Conservation (phyloP, 805 yeast species). For the Clavispora phyllophila region DNA sequence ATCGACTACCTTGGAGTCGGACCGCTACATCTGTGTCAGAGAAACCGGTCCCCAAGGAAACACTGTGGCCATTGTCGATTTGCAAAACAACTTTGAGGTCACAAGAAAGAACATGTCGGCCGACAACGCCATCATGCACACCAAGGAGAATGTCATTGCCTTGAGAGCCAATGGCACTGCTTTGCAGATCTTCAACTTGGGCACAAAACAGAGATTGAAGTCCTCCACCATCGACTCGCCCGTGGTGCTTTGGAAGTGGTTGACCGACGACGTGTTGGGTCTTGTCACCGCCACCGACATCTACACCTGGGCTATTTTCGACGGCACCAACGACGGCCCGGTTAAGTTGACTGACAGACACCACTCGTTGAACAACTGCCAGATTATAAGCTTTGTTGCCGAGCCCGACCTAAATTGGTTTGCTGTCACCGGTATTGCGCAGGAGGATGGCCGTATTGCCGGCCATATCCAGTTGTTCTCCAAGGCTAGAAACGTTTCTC, state of each 20-base stretch:
- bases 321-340: conserved; percentile 77
- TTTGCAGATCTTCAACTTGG: conserved; percentile 87
- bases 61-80: conserved; percentile 90
- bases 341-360: conserved; percentile 77
- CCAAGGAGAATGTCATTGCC: conserved; percentile 80
- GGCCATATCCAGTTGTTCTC: conserved; percentile 95
- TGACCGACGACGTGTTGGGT: conserved; percentile 67
- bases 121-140: conserved; percentile 96
- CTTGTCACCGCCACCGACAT: conserved; percentile 74
- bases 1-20: conserved; percentile 92
- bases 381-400: conserved; percentile 84
- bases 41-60: conserved; percentile 61
- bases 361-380: conserved; percentile 69
- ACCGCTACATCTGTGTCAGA: conserved; percentile 79
- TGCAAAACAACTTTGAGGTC: conserved; percentile 71
- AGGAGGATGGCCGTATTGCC: conserved; percentile 88
- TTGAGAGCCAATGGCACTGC: conserved; percentile 96
- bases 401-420: conserved; percentile 85
- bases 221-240: conserved; percentile 83
- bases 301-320: conserved; percentile 79
- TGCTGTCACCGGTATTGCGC: conserved; percentile 91
- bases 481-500: conserved; percentile 85
- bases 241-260: conserved; percentile 95
- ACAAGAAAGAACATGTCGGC: conserved; percentile 94
- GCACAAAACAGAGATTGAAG: conserved; percentile 82